These are phyloP conservation scores for Trapa bicornis DNA, from an alignment of 345 rosid species.

Conservation along the genomic window DNA sequence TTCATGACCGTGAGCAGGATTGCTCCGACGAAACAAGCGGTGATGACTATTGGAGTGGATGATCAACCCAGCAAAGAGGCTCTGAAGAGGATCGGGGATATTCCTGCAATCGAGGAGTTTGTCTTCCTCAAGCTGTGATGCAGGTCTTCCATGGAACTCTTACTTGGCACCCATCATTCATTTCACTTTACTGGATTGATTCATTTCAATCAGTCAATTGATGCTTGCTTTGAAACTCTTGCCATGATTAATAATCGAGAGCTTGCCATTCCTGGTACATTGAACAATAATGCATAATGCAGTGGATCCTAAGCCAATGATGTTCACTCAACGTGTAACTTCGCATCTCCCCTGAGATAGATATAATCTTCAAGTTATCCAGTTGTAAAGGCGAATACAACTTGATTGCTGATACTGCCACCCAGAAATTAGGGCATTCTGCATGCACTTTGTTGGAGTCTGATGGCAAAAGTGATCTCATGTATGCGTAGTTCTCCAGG, in stretches of 20 bases:
- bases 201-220: background rate
- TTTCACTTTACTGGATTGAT: background rate
- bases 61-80: conserved; percentile 50
- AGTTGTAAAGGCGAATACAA: background rate
- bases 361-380: background rate
- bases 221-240: background rate
- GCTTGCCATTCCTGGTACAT: no score
- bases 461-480: no score
- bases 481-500: no score
- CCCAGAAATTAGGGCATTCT: no score
- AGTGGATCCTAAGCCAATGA: background rate
- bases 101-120: conserved; percentile 61
- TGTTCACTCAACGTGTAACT: background rate
- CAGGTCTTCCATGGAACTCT: background rate
- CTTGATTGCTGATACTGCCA: background rate
- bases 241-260: no score
- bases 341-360: background rate
- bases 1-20: conserved; percentile 88
- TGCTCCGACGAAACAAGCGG: conserved; percentile 68
- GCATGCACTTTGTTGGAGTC: no score
- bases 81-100: conserved; percentile 51
- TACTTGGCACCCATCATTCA: background rate
- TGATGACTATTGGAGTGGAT: conserved; percentile 77
- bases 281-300: background rate
- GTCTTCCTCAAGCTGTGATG: conserved; percentile 51